Conservation (phyloP, 306 rosid species). For the Betula pendula region DNA sequence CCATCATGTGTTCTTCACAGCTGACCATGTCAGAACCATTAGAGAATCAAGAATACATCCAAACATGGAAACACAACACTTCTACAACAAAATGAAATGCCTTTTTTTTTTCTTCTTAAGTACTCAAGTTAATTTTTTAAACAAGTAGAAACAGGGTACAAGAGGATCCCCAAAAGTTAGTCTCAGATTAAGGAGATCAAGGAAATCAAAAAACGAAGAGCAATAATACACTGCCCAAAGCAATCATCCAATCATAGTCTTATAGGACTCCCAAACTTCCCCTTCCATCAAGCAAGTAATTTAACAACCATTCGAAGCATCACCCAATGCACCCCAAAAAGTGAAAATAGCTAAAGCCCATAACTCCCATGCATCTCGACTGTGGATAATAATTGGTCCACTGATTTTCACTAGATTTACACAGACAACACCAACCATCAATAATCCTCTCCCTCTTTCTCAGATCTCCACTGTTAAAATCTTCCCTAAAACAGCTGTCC, state of each 20-base stretch:
- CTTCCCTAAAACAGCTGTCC: no score
- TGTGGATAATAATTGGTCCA: no score
- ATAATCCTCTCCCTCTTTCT: no score
- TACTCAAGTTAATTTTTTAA: no score
- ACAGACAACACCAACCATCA: background rate
- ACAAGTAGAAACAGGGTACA: no score
- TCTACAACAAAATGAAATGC: background rate
- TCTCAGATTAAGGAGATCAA: no score
- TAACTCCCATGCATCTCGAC: background rate
- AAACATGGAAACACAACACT: background rate
- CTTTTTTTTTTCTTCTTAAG: background rate
- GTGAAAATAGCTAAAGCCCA: background rate
- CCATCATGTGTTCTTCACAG: no score
- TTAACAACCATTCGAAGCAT: background rate
- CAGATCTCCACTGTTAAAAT: no score
- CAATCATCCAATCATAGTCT: background rate
- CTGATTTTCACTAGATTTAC: background rate
- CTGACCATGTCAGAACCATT: background rate
- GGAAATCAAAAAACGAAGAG: background rate
- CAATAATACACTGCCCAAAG: background rate
- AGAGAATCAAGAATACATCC: slow-evolving; percentile 2
- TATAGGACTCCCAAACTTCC: no score
- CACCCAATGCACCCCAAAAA: background rate
- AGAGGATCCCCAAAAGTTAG: no score
- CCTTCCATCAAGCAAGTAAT: no score